phyloP scores from a whole-genome alignment of 768 basidiomycete genomes.

The Fomitopsis pulvina region DNA sequence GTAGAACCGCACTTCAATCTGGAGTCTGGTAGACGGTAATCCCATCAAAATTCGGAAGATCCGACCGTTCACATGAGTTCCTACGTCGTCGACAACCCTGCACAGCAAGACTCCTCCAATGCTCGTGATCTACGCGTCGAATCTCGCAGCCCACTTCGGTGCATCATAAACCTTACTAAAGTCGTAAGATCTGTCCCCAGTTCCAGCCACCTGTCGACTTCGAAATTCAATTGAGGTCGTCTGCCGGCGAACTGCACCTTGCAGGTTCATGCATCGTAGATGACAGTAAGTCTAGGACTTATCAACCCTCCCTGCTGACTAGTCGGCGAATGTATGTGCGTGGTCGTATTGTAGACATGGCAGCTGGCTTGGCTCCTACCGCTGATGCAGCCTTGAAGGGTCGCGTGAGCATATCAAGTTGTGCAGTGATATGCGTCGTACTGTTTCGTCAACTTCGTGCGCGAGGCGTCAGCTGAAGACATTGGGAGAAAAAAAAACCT shows the following conservation, averaged over 20 bases:
- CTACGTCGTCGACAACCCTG: constrained; percentile 22
- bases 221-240: constrained; percentile 31
- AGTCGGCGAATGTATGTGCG: constrained; percentile 50
- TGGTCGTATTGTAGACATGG: constrained; percentile 45
- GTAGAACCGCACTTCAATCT: too few relatives aligned
- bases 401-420: too few relatives aligned
- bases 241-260: constrained; percentile 15
- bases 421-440: too few relatives aligned
- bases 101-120: constrained; percentile 20
- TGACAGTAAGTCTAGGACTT: background rate
- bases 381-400: too few relatives aligned
- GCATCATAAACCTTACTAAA: constrained; percentile 7
- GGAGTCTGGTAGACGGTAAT: constrained; percentile 23
- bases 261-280: too few relatives aligned
- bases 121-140: constrained; percentile 25
- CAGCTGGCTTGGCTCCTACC: too few relatives aligned
- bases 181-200: background rate
- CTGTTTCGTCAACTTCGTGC: too few relatives aligned
- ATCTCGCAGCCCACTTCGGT: constrained; percentile 30
- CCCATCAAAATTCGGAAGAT: constrained; percentile 25
- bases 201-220: constrained; percentile 43
- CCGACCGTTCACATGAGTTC: constrained; percentile 23
- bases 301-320: constrained; percentile 1
- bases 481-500: too few relatives aligned
- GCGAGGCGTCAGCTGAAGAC: too few relatives aligned